Evolutionary conservation across 2,329 filamentous ascomycete genomes (phyloP).

Genomic region (Thelonectria olida): DNA sequence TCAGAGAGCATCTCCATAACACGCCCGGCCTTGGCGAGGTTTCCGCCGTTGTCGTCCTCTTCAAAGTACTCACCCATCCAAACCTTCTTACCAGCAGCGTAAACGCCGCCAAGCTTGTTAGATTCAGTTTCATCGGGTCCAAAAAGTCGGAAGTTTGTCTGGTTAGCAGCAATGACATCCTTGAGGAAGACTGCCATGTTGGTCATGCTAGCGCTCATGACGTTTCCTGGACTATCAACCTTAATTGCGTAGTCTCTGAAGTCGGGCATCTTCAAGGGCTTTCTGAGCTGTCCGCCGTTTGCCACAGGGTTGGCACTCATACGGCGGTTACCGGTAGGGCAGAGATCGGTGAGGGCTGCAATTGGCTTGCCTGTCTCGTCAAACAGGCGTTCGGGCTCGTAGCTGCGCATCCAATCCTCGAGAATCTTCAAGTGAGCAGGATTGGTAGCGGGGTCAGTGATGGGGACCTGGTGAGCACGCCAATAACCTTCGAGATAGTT

Average conservation of each 20-base stretch:
- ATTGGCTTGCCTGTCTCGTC: slow-evolving; percentile 70
- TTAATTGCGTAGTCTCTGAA: slow-evolving; percentile 74
- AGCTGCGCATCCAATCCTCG: slow-evolving; percentile 81
- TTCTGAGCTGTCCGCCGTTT: slow-evolving; percentile 74
- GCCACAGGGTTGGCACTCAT: slow-evolving; percentile 83
- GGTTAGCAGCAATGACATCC: slow-evolving; percentile 73
- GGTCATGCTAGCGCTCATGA: slow-evolving; percentile 70
- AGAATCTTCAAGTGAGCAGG: slow-evolving; percentile 72
- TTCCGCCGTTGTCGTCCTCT: slow-evolving; percentile 79
- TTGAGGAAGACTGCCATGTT: slow-evolving; percentile 75
- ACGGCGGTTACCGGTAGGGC: slow-evolving; percentile 70
- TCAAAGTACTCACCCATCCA: slow-evolving; percentile 84
- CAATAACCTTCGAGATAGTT: slow-evolving; percentile 81
- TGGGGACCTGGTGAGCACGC: slow-evolving; percentile 81
- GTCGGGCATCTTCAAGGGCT: slow-evolving; percentile 74
- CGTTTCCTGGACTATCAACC: slow-evolving; percentile 68
- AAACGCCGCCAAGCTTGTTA: slow-evolving; percentile 78
- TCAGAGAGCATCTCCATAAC: slow-evolving; percentile 90
- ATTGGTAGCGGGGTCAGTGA: slow-evolving; percentile 74
- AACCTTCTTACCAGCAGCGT: slow-evolving; percentile 79
- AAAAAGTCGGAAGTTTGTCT: slow-evolving; percentile 76
- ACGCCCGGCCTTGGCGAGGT: slow-evolving; percentile 72
- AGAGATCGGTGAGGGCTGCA: slow-evolving; percentile 69
- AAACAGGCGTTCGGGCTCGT: slow-evolving; percentile 78
- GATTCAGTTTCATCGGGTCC: slow-evolving; percentile 85